Percentiles rank a stretch among this genome's conserved stretches.
Evolutionary conservation across 495 filamentous ascomycete genomes (phyloP).

Genomic region (Podospora sp.): DNA sequence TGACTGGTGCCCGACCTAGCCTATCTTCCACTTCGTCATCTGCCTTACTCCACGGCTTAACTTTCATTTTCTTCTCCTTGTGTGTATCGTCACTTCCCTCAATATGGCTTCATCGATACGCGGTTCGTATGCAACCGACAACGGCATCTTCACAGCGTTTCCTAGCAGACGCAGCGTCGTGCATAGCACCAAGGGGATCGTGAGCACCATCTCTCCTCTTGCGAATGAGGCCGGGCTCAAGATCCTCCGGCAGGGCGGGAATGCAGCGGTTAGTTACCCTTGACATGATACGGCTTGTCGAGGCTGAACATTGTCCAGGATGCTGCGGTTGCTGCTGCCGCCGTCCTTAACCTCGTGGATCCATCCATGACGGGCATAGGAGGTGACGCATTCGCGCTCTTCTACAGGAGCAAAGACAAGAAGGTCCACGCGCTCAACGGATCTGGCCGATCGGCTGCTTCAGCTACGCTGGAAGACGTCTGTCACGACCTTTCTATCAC

Average conservation of each 20-base stretch:
- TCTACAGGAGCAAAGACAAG: slow-evolving; percentile 71
- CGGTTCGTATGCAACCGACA: slow-evolving; percentile 53
- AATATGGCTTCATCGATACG: not conserved
- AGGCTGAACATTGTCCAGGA: slow-evolving; percentile 18
- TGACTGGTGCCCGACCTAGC: slow-evolving; percentile 10
- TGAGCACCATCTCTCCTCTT: slow-evolving; percentile 78
- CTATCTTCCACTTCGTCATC: not conserved
- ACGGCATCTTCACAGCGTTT: slow-evolving; percentile 60
- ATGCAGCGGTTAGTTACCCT: slow-evolving; percentile 66
- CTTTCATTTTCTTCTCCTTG: not conserved
- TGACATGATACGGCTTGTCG: slow-evolving; percentile 50
- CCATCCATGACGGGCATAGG: slow-evolving; percentile 82
- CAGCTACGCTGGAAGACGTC: slow-evolving; percentile 60
- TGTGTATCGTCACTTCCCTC: not conserved
- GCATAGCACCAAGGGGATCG: slow-evolving; percentile 79
- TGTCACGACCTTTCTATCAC: slow-evolving; percentile 65
- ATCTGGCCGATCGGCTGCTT: slow-evolving; percentile 67
- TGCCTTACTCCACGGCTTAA: not conserved
- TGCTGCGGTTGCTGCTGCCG: slow-evolving; percentile 48
- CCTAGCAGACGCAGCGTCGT: slow-evolving; percentile 77
- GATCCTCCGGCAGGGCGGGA: slow-evolving; percentile 74
- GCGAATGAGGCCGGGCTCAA: slow-evolving; percentile 74
- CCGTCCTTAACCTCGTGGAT: slow-evolving; percentile 78
- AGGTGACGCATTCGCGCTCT: slow-evolving; percentile 85
- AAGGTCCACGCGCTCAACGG: slow-evolving; percentile 77